phyloP scores from a whole-genome alignment of 192 early-diverging fungal species.

The Gonapodya sp. region DNA sequence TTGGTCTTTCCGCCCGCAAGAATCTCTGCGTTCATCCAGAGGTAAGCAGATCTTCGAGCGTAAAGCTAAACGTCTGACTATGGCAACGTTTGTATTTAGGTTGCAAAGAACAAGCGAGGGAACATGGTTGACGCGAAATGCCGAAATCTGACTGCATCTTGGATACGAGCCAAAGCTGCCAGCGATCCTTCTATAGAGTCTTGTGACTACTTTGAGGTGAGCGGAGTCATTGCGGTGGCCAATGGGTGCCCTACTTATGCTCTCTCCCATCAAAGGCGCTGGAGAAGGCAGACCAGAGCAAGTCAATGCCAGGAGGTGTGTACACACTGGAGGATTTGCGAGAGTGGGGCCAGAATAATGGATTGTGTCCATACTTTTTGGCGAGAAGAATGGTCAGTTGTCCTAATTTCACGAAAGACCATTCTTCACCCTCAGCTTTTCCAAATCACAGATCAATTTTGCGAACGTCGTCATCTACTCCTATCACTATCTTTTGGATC shows the following conservation, averaged over 20 bases:
- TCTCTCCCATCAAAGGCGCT: slow-evolving; percentile 34
- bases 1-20: slow-evolving; percentile 85
- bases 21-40: slow-evolving; percentile 91
- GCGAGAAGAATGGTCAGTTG: slow-evolving; percentile 62
- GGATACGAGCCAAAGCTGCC: slow-evolving; percentile 68
- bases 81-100: slow-evolving; percentile 16
- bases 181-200: slow-evolving; percentile 32
- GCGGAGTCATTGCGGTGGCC: slow-evolving; percentile 13
- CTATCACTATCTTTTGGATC: slow-evolving; percentile 99
- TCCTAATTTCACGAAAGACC: background rate
- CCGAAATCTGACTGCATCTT: slow-evolving; percentile 83
- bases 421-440: background rate
- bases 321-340: slow-evolving; percentile 95
- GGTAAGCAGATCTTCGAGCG: slow-evolving; percentile 18
- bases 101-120: slow-evolving; percentile 80
- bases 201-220: slow-evolving; percentile 75
- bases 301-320: slow-evolving; percentile 72
- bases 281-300: slow-evolving; percentile 47
- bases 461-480: slow-evolving; percentile 97
- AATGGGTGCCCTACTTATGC: background rate
- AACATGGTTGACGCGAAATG: slow-evolving; percentile 83
- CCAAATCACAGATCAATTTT: slow-evolving; percentile 50
- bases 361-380: slow-evolving; percentile 91
- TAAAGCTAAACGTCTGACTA: background rate
- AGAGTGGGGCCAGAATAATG: slow-evolving; percentile 60